Evolutionary conservation across 345 rosid species (phyloP).

Genomic region (Eucalyptus urophylla): DNA sequence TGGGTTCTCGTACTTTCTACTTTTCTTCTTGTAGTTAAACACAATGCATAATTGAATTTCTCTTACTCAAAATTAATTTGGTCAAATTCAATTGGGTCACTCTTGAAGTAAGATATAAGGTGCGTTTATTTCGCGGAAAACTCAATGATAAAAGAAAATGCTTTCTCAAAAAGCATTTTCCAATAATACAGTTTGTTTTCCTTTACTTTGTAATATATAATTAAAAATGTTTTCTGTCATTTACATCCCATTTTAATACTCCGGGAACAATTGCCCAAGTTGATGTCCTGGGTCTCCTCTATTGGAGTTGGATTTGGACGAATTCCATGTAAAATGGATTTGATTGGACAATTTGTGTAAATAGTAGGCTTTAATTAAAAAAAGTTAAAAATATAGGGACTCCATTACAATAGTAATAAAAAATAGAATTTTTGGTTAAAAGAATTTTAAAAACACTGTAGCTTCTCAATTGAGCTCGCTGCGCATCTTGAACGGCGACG

Average conservation of each 20-base stretch:
- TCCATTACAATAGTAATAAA: not conserved
- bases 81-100: not conserved
- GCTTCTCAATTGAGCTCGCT: not conserved
- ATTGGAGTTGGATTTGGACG: not conserved
- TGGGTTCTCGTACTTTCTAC: accelerated
- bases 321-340: not conserved
- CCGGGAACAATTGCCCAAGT: too few species aligned
- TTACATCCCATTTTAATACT: too few species aligned
- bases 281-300: accelerated
- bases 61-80: not conserved
- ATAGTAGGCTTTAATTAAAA: not conserved
- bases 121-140: too few species aligned
- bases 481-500: not conserved
- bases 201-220: too few species aligned
- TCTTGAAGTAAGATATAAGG: accelerated
- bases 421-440: not conserved
- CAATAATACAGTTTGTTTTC: too few species aligned
- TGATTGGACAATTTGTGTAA: not conserved
- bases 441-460: not conserved
- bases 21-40: not conserved
- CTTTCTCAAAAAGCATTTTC: too few species aligned
- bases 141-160: too few species aligned
- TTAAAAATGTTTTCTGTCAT: too few species aligned
- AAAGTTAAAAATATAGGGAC: not conserved
- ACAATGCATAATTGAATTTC: not conserved